These are phyloP conservation scores for Fusarium ambrosium DNA, from an alignment of 2,329 filamentous ascomycete species.

Conservation along the genomic window DNA sequence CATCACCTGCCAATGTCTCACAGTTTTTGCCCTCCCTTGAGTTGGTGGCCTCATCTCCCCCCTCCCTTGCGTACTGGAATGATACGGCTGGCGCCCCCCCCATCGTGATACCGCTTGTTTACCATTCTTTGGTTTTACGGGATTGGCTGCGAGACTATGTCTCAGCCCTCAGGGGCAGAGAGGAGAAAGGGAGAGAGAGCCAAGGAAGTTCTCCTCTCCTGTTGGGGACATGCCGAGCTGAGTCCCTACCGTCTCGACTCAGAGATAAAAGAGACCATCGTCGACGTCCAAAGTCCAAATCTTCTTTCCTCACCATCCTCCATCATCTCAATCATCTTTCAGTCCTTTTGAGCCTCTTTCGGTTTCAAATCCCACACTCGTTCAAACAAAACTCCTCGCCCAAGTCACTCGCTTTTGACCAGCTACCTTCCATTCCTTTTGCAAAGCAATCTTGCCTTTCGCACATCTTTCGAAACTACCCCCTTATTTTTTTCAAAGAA, in stretches of 20 bases:
- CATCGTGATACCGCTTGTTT: constrained; percentile 24
- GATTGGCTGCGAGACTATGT: constrained; percentile 22
- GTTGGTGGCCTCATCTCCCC: constrained; percentile 28
- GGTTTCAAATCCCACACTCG: constrained; percentile 31
- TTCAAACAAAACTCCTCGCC: constrained; percentile 24
- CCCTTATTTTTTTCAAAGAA: neutral
- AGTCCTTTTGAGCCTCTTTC: constrained; percentile 17
- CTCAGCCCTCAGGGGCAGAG: constrained; percentile 14
- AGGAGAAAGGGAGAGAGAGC: neutral
- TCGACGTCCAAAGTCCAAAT: neutral
- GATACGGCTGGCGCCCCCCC: neutral
- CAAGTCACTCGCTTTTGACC: constrained; percentile 3
- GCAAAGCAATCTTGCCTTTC: constrained; percentile 22
- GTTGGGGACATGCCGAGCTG: neutral
- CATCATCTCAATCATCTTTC: constrained; percentile 22
- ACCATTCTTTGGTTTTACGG: constrained; percentile 28
- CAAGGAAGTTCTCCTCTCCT: neutral
- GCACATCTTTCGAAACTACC: constrained; percentile 19
- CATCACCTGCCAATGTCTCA: constrained; percentile 1
- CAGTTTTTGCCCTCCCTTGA: constrained; percentile 19
- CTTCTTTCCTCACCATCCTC: constrained; percentile 4
- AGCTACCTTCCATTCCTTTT: constrained; percentile 20
- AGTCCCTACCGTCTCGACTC: neutral
- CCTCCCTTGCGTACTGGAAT: constrained; percentile 40
- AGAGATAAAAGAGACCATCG: constrained; percentile 41